Percentiles rank a stretch among this genome's conserved stretches.
Evolutionary conservation across 2,329 filamentous ascomycete genomes (phyloP).

Genomic region (Microdochium trichocladiopsis): DNA sequence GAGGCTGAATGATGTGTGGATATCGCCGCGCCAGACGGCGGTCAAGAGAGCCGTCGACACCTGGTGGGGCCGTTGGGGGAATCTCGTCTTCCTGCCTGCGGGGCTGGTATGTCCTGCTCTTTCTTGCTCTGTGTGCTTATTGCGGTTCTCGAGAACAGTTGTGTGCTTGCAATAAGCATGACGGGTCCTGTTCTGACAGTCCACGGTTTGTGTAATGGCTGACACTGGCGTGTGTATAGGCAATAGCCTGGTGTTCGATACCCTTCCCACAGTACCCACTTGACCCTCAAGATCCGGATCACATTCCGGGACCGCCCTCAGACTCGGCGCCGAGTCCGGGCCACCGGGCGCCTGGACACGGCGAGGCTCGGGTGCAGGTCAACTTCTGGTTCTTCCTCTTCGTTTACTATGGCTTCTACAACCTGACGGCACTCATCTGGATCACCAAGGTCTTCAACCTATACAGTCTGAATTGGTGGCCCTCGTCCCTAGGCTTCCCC

Average conservation of each 20-base stretch:
- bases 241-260: slow-evolving; percentile 57
- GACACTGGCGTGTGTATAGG: slow-evolving; percentile 26
- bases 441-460: slow-evolving; percentile 68
- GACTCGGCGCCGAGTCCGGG: background rate
- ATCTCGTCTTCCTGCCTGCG: slow-evolving; percentile 56
- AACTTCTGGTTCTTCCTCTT: slow-evolving; percentile 69
- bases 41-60: slow-evolving; percentile 51
- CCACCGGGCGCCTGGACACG: slow-evolving; percentile 51
- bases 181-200: too few relatives aligned
- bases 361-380: slow-evolving; percentile 54
- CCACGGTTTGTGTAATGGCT: background rate
- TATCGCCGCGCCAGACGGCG: slow-evolving; percentile 50
- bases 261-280: slow-evolving; percentile 59
- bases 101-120: slow-evolving; percentile 38
- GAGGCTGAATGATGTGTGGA: slow-evolving; percentile 46
- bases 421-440: slow-evolving; percentile 60
- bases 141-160: too few relatives aligned
- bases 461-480: slow-evolving; percentile 68
- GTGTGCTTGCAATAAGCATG: too few relatives aligned
- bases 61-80: slow-evolving; percentile 58
- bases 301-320: slow-evolving; percentile 1
- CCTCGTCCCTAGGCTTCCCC: slow-evolving; percentile 55
- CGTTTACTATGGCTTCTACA: slow-evolving; percentile 65
- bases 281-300: slow-evolving; percentile 32
- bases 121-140: background rate